A percentile compares a stretch with the other conserved stretches of the same genome.
Evolutionary conservation across 768 basidiomycete species (phyloP).

Genomic region (Auricularia cornea): DNA sequence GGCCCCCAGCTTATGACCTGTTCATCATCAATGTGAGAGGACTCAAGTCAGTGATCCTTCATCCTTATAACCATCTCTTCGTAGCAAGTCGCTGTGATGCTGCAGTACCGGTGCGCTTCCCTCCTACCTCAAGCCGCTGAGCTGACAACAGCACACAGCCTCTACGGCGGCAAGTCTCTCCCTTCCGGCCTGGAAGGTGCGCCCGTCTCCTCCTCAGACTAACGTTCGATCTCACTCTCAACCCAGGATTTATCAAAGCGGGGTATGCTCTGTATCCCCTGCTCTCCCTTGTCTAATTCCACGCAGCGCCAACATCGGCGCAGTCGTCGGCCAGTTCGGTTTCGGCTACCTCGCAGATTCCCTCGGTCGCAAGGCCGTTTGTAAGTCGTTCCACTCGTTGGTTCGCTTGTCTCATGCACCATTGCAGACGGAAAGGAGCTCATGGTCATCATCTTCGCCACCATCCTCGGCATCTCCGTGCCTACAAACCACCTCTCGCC

Average conservation of each 20-base stretch:
- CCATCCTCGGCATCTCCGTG: constrained; percentile 57
- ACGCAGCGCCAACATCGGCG: constrained; percentile 52
- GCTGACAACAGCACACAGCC: constrained; percentile 1
- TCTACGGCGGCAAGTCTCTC: constrained; percentile 44
- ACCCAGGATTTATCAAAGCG: not conserved
- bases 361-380: constrained; percentile 61
- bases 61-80: not conserved
- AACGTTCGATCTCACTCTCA: not conserved
- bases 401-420: constrained; percentile 6
- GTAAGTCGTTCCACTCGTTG: constrained; percentile 22
- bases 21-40: constrained; percentile 57
- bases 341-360: constrained; percentile 59
- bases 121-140: not conserved
- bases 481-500: constrained; percentile 50
- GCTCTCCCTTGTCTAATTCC: not conserved
- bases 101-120: constrained; percentile 39
- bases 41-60: not conserved
- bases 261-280: not conserved
- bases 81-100: constrained; percentile 59
- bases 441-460: constrained; percentile 70
- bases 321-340: constrained; percentile 58
- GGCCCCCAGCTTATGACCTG: constrained; percentile 57
- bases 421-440: constrained; percentile 74
- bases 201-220: constrained; percentile 43
- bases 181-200: constrained; percentile 52